Evolutionary conservation across 176 grass and related monocot genomes (phyloP), one percentile per base, ranked within the genome.

Genomic region (Otatea glauca): DNA sequence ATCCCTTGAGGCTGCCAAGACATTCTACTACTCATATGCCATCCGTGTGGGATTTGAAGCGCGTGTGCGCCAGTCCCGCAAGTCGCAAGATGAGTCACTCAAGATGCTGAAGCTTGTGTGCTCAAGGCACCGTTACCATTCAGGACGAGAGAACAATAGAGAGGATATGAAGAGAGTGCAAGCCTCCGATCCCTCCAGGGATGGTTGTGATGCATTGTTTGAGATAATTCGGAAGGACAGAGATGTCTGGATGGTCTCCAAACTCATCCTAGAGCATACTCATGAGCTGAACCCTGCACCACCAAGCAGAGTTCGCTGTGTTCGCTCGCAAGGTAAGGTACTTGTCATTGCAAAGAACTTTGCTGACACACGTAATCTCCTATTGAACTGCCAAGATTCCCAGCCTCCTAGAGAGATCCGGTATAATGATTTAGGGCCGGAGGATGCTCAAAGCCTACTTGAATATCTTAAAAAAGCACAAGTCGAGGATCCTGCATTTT

Each of bases 101-200:
- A 98, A 98, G 88, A 98, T 98, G 95, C 76, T 98, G 72, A 98
- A 98, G 79, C 95, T 98, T 72, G 95, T 98, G 70, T 98, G 95
- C 85, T 98, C 95, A 1, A 98, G 89, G 77, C 95, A 98, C 73
- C 86, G 95, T 2, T 92, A 95, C 80, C 95, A 98, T 79, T 93
- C 91, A 43, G 92, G 92, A 39, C 83, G 91, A 76, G 95, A 98
- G 54, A 90, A 80, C 56, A 70, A 56, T 60, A 88, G 74, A 69
- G 89, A 91, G n/a, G 87, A 94, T 74, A 63, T 32, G 54, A 92
- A 89, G 81, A 89, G 78, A 81, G 65, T 89, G 23, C 89, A 80
- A 42, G 85, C 78, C 32, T 79, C 76, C 27, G 85, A 94, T 79
- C 81, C 73, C 24, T 83, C 23, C 41, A 91, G 72, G 85, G 89